Conservation (phyloP, 2,329 filamentous ascomycete species). For the Aspergillus unguis region DNA sequence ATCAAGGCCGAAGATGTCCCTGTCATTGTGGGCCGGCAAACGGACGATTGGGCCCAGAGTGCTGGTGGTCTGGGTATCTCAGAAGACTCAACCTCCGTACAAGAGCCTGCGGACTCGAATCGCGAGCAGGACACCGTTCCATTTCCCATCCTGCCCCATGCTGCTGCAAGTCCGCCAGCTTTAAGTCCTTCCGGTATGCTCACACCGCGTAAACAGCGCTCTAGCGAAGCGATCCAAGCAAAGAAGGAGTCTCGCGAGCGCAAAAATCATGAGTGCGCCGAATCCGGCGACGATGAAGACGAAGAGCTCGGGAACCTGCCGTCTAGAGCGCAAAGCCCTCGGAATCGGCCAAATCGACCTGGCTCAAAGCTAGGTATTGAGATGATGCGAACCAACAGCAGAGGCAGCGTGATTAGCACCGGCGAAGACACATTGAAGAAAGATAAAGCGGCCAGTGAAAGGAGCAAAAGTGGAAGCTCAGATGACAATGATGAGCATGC, state of each 20-base stretch:
- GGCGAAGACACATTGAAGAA: constrained; percentile 39
- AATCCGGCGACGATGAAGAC: constrained; percentile 92
- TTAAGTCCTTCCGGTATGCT: constrained; percentile 52
- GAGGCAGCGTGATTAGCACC: constrained; percentile 67
- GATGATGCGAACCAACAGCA: constrained; percentile 96
- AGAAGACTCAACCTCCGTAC: constrained; percentile 46
- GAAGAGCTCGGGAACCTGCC: constrained; percentile 71
- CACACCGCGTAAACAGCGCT: constrained; percentile 61
- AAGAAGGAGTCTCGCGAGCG: constrained; percentile 75
- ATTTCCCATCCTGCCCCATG: constrained; percentile 55
- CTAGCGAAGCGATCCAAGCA: constrained; percentile 68
- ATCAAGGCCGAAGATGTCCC: constrained; percentile 74
- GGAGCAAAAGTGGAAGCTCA: constrained; percentile 21
- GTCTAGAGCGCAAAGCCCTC: constrained; percentile 50
- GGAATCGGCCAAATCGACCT: constrained; percentile 57
- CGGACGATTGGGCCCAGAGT: constrained; percentile 67
- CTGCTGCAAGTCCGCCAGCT: constrained; percentile 63
- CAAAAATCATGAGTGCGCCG: constrained; percentile 67
- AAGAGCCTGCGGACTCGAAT: constrained; percentile 23
- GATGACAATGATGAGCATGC: constrained; percentile 20
- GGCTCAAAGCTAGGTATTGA: constrained; percentile 90
- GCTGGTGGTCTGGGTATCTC: constrained; percentile 76
- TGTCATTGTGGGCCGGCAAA: constrained; percentile 69
- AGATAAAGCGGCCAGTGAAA: constrained; percentile 35
- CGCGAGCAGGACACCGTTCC: constrained; percentile 28